Evolutionary conservation across 2,329 filamentous ascomycete species (phyloP), one percentile per base, ranked within the genome.

Genomic region (Verticillium dahliae): DNA sequence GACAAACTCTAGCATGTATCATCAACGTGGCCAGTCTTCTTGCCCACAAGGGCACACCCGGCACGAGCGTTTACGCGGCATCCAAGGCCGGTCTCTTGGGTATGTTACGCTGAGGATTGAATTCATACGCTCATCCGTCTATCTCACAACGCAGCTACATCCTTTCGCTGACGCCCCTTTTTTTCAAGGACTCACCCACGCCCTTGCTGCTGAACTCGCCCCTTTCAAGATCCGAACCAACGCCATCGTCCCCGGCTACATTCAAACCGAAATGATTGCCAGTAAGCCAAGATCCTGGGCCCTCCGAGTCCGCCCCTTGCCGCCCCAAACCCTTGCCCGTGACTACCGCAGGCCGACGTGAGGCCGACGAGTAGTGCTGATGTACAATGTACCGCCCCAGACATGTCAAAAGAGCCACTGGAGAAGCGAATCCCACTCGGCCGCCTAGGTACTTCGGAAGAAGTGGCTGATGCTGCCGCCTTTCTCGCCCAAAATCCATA

Each of bases 21-120:
- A 87, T 96, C 73, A 96, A 96, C 70, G 78, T 97, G 27, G 87
- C 90, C 1, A 94, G 90, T 57, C 77, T 96, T 35, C 81, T 96
- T 56, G 92, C 87, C 0, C 70, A 81, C 1, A 87, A 88, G 62
- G 89, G 87, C 0, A 90, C 88, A 1, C 79, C 79, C 1, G 92
- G 92, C 6, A 87, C 89, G 13, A 84, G 88, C 4, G 84, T 87
- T 0, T 95, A 95, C 71, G 87, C 89, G 6, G 90, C 91, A 7
- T 88, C 88, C 54, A 96, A 96, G 72, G 91, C 92, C 5, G 92
- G 91, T 2, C 76, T 96, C 1, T 73, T 95, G 15, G 90, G 90
- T 82, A 75, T 67, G 78, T 72, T 65, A 54, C 57, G 58, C 18
- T 61, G 52, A 58, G n/a, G 14, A 39, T 59, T 56, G 37, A 34